Evolutionary conservation across 2,329 filamentous ascomycete species (phyloP).

Genomic region (Fusarium chaquense): DNA sequence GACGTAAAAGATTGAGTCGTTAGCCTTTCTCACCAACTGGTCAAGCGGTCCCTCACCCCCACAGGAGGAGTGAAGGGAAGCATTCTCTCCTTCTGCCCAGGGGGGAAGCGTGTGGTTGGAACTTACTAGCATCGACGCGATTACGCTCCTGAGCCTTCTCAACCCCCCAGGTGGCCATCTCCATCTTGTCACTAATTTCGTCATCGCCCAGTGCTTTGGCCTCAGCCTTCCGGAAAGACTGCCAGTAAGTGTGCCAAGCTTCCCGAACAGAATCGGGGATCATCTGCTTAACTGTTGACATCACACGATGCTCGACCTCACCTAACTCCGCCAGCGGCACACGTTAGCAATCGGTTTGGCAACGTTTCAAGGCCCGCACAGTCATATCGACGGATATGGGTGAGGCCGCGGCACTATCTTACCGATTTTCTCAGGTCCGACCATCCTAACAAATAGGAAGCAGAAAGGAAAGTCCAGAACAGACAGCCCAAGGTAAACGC

Average conservation of each 20-base stretch:
- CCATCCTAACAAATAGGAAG: slow-evolving; percentile 84
- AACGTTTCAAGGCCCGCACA: neutral
- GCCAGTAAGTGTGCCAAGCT: slow-evolving; percentile 63
- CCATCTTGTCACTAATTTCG: slow-evolving; percentile 59
- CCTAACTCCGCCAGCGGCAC: slow-evolving; percentile 54
- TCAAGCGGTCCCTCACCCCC: slow-evolving; percentile 15
- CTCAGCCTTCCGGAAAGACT: slow-evolving; percentile 61
- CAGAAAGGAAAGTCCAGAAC: slow-evolving; percentile 95
- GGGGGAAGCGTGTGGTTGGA: slow-evolving; percentile 5
- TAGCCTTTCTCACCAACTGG: slow-evolving; percentile 36
- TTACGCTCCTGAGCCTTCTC: slow-evolving; percentile 72
- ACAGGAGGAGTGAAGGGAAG: slow-evolving; percentile 5
- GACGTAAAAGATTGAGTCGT: slow-evolving; percentile 31
- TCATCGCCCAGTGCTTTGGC: slow-evolving; percentile 58
- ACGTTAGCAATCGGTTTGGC: slow-evolving; percentile 29
- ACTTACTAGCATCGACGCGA: slow-evolving; percentile 80
- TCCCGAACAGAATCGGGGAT: slow-evolving; percentile 71
- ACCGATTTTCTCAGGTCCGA: slow-evolving; percentile 90
- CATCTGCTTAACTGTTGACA: slow-evolving; percentile 68
- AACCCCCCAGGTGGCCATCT: slow-evolving; percentile 70
- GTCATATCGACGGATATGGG: slow-evolving; percentile 11
- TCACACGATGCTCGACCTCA: slow-evolving; percentile 73
- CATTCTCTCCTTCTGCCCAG: slow-evolving; percentile 21
- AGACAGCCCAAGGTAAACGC: slow-evolving; percentile 88
- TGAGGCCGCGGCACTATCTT: slow-evolving; percentile 47